A percentile compares a stretch with the other conserved stretches of the same genome.
phyloP scores from a whole-genome alignment of 805 yeast genomes.

The Myxozyma geophila region DNA sequence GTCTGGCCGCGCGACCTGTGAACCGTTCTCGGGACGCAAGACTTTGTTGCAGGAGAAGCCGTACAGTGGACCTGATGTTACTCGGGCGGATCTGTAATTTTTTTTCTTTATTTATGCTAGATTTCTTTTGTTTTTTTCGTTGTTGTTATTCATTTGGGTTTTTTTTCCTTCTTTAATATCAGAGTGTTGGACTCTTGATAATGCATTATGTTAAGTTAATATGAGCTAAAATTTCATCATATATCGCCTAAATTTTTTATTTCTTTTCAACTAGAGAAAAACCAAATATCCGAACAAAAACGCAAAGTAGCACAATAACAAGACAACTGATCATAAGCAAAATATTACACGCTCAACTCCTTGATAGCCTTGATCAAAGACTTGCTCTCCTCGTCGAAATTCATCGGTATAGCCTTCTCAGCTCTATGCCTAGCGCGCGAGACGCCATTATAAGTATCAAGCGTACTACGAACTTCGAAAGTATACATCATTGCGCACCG shows the following conservation, averaged over 20 bases:
- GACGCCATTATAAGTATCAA: slow-evolving; percentile 80
- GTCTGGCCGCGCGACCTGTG: slow-evolving; percentile 64
- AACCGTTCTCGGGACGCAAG: slow-evolving; percentile 73
- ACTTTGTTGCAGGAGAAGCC: slow-evolving; percentile 66
- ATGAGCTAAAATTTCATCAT: background rate
- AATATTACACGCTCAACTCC: slow-evolving; percentile 20
- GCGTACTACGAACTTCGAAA: slow-evolving; percentile 80
- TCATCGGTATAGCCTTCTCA: slow-evolving; percentile 49
- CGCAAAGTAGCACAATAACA: background rate
- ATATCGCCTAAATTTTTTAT: too few relatives aligned
- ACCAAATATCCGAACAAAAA: background rate
- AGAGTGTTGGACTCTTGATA: background rate
- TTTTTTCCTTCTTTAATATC: slow-evolving; percentile 5
- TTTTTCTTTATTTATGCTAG: background rate
- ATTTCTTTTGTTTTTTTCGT: background rate
- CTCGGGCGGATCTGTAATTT: slow-evolving; percentile 67
- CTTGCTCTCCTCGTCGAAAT: slow-evolving; percentile 42
- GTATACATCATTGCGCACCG: slow-evolving; percentile 69
- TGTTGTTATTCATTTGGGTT: background rate
- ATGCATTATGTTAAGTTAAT: background rate
- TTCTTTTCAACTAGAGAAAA: background rate
- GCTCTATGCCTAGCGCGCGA: slow-evolving; percentile 77
- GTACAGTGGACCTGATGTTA: slow-evolving; percentile 66
- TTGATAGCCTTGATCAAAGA: slow-evolving; percentile 35
- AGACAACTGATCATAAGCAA: background rate